Base-by-base conservation (phyloP, 225 moss, liverwort and hornwort genomes). In the Bryum argenteum region DNA sequence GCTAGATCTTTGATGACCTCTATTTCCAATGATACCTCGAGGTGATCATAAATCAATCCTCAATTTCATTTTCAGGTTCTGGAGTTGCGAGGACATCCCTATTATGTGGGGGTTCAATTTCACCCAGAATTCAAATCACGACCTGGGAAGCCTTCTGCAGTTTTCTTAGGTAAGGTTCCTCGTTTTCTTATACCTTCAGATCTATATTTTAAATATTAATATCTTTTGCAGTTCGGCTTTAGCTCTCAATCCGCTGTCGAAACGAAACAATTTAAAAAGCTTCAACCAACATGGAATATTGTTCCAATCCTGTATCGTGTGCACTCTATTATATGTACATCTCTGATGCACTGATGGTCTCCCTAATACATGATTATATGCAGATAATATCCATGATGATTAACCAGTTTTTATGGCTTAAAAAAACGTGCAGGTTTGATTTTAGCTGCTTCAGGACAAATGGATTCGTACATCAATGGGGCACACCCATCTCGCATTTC, bases 61-160 rank as follows among this genome's bases (percentile, higher is more conserved):
- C 21, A 57, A 37, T 52, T 42, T 48, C 48, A 48, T 3, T 21
- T 77, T 45, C 86, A 97, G 96, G 83, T 97, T 65, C 65, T 97
- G 87, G 93, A 97, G 76, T 75, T 92, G 77, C 84, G 77, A 10
- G 86, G 84, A 16, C 96, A 97, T 70, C 89, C 91, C 19, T 97
- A 76, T 74, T 97, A 92, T 51, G 87, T 97, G 26, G 96, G 86
- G 51, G 93, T 94, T 44, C 96, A 97, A 54, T 97, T 91, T 65
- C 96, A 97, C 74, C 96, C 96, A 8, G 93, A 97, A 77, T 93
- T 97, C 64, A 97, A 97, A 70, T 94, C 94, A 0, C 86, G 92
- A 28, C 96, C 96, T 67, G 94, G 90, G 14, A 92, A 94, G 58
- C 96, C 96, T 63, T 92, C 93, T 61, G 90, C 96, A 28, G 84